Percentiles rank a stretch among this genome's conserved stretches.
Evolutionary conservation across 306 rosid genomes (phyloP).

Genomic region (Astragalus glycyphyllos): DNA sequence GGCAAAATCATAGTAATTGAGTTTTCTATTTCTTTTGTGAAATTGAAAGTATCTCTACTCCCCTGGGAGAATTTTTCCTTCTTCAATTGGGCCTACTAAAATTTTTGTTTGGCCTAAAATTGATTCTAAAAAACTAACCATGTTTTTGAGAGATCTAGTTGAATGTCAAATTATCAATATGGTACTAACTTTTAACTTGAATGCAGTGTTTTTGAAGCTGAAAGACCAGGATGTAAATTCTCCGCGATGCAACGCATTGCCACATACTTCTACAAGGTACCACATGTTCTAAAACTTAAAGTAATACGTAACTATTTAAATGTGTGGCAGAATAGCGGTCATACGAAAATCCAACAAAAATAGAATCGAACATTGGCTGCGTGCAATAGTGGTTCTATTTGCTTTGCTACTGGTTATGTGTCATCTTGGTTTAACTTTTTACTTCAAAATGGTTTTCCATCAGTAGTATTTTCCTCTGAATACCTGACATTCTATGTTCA

Average conservation of each 20-base stretch:
- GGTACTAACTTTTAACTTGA: conserved; percentile 38
- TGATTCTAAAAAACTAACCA: conserved; percentile 9
- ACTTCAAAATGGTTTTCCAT: conserved; percentile 33
- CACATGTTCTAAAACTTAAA: conserved; percentile 10
- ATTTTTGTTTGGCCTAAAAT: conserved; percentile 14
- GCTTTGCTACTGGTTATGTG: conserved; percentile 13
- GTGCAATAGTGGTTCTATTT: conserved; percentile 31
- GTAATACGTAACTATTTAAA: conserved; percentile 16
- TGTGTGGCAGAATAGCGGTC: conserved; percentile 25
- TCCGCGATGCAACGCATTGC: conserved; percentile 74
- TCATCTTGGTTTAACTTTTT: conserved; percentile 9
- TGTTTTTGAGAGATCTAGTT: conserved; percentile 31
- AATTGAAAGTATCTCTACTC: no score
- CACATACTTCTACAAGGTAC: conserved; percentile 83
- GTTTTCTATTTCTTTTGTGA: not conserved
- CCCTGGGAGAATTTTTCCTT: not conserved
- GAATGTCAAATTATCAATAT: conserved; percentile 26
- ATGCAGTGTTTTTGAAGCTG: conserved; percentile 92
- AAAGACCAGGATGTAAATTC: conserved; percentile 91
- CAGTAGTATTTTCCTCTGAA: conserved; percentile 16
- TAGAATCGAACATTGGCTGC: conserved; percentile 21
- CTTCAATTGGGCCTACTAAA: conserved; percentile 2
- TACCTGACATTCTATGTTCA: conserved; percentile 53
- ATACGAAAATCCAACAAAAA: conserved; percentile 3
- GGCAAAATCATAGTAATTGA: no score